Evolutionary conservation across 2,329 filamentous ascomycete genomes (phyloP).

Genomic region (Macroventuria anomochaeta): DNA sequence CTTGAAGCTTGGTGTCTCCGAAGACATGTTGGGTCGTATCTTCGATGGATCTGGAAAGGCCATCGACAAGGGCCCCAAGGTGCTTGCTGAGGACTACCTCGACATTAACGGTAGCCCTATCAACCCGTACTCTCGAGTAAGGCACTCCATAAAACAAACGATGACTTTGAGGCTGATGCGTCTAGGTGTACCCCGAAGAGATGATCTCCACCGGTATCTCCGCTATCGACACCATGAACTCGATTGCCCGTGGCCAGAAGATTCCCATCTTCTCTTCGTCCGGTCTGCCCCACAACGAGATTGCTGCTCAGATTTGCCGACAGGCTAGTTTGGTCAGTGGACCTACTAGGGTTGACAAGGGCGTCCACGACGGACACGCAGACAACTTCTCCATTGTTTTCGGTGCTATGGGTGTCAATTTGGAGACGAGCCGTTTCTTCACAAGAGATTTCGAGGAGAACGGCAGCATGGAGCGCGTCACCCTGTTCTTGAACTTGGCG

Average conservation of each 20-base stretch:
- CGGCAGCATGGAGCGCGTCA: conserved; percentile 95
- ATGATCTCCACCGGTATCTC: conserved; percentile 99
- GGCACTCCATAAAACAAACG: conserved; percentile 34
- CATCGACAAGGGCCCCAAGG: conserved; percentile 98
- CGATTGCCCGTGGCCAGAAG: conserved; percentile 96
- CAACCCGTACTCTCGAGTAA: conserved; percentile 94
- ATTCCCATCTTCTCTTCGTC: conserved; percentile 99
- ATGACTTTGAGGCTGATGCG: conserved; percentile 32
- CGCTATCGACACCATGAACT: conserved; percentile 94
- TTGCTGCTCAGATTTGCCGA: conserved; percentile 97
- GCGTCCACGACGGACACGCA: conserved; percentile 92
- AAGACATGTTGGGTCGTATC: conserved; percentile 99
- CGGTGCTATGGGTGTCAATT: conserved; percentile 99
- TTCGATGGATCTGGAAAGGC: conserved; percentile 97
- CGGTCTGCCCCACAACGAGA: conserved; percentile 99
- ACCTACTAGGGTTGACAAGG: conserved; percentile 95
- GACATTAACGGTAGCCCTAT: conserved; percentile 99
- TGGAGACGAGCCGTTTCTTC: conserved; percentile 99
- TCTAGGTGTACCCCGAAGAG: conserved; percentile 94
- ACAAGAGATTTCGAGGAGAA: conserved; percentile 99
- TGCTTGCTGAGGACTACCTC: conserved; percentile 95
- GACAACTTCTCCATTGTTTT: conserved; percentile 99
- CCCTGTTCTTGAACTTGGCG: conserved; percentile 97
- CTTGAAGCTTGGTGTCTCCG: conserved; percentile 97
- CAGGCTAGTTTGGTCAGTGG: conserved; percentile 91